Conservation (phyloP, 1,284 basidiomycete species). For the Cryptococcus sp. region DNA sequence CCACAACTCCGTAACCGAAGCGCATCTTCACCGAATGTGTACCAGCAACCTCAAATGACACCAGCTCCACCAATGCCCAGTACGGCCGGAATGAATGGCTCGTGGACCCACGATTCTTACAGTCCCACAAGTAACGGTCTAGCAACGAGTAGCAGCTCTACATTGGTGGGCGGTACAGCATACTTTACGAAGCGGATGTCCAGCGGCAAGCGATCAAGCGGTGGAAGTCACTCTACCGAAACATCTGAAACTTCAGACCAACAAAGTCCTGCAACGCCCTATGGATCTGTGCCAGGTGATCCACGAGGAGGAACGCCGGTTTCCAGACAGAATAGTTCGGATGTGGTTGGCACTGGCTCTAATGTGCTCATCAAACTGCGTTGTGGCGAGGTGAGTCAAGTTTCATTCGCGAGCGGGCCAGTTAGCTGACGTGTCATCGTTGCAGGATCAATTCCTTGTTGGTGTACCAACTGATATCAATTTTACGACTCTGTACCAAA, state of each 20-base stretch:
- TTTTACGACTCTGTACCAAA: slow-evolving; percentile 79
- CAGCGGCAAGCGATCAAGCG: slow-evolving; percentile 40
- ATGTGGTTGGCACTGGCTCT: slow-evolving; percentile 13
- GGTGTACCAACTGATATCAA: slow-evolving; percentile 76
- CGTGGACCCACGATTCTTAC: slow-evolving; percentile 13
- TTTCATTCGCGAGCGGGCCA: neutral
- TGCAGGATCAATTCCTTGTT: slow-evolving; percentile 88
- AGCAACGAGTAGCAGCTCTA: slow-evolving; percentile 32
- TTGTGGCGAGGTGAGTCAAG: slow-evolving; percentile 39
- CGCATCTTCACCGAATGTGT: slow-evolving; percentile 56
- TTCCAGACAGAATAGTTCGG: slow-evolving; percentile 34
- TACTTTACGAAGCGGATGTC: slow-evolving; percentile 41
- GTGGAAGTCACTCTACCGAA: slow-evolving; percentile 48
- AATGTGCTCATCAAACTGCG: slow-evolving; percentile 72
- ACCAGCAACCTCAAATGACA: slow-evolving; percentile 41
- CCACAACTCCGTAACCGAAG: slow-evolving; percentile 52
- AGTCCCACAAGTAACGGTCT: slow-evolving; percentile 8
- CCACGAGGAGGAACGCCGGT: slow-evolving; percentile 31
- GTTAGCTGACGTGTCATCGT: slow-evolving; percentile 13
- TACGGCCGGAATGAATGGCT: slow-evolving; percentile 6
- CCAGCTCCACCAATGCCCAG: slow-evolving; percentile 26
- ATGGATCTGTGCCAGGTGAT: slow-evolving; percentile 60
- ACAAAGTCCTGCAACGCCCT: slow-evolving; percentile 54
- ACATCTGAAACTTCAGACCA: slow-evolving; percentile 50
- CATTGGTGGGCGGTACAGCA: slow-evolving; percentile 41